Base-by-base conservation (phyloP, 2,329 filamentous ascomycete genomes). In the Pleoardoris graminearum region DNA sequence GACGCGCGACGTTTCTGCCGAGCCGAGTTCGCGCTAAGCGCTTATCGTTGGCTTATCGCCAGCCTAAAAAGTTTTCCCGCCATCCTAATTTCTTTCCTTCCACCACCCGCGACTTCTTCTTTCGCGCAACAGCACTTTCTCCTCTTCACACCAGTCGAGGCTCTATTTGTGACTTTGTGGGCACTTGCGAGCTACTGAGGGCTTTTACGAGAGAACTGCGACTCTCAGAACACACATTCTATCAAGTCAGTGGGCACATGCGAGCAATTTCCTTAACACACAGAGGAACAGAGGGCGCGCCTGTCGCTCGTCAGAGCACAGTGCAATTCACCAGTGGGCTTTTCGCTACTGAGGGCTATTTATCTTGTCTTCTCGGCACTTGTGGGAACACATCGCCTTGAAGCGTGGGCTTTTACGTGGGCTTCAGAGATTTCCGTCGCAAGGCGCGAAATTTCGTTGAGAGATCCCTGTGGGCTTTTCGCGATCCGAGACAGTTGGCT, bases 331-430 rank as follows among this genome's bases (percentile, higher is more conserved):
- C 61, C 66, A 72, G 68, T 70, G 67, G 66, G 70, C 70, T 69
- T 69, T 68, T 65, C 61, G 68, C 67, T 69, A 70, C 67, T 73
- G 71, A 72, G 41, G 70, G 72, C 67, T 70, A 70, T 69, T 64
- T 61, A 61, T 71, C 60, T 74, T 72, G 72, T 69, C 65, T 73
- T 75, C 75, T 76, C 70, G 77, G 77, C 76, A 57, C 30, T 77
- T 80, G 78, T 79, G 78, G 78, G 77, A 79, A 80, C 78, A 78
- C 78, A 58, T 54, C 60, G 77, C 78, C 78, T 76, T 71, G 75
- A 74, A 68, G 60, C 59, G 76, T 77, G 76, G 75, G 76, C 76
- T 71, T 73, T 73, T 71, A 66, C 66, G 73, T 73, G 75, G 73
- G 72, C 73, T 75, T 72, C 73, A 74, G 69, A 71, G 69, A 63